Evolutionary conservation across 768 basidiomycete genomes (phyloP), one percentile per base, ranked within the genome.

Genomic region (Boletus rubescentipes): DNA sequence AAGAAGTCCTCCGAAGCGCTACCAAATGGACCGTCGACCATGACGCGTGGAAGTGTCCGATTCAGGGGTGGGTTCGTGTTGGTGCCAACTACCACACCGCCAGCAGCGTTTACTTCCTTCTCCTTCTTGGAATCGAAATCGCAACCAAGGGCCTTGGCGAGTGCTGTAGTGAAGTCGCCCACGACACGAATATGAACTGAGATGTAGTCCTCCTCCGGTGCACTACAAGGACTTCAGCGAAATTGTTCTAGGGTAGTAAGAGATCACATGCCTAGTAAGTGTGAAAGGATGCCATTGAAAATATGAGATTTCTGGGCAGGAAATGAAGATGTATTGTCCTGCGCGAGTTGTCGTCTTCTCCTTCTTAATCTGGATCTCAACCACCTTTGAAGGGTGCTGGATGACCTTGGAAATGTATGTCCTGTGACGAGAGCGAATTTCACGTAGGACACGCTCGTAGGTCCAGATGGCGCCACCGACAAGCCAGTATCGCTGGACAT

Each of bases 211-310:
- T 97, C 94, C 67, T 97, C 93, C 1, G 94, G 95, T 0, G 95
- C 93, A 61, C 89, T 91, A 53, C 8, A 53, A 44, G 21, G 16
- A 29, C 18, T 29, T 50, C 12, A 54, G 49, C 41, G 12, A n/a
- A 36, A 30, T 20, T 9, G 16, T 8, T 23, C 18, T 4, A 26
- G 11, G 10, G 14, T 2, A n/a, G 32, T 34, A n/a, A 30, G 46
- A 36, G 44, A 46, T 36, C 31, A 60, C 57, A 52, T 44, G n/a
- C 86, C 86, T 88, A 32, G 93, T 96, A 55, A 97, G 82, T 15
- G 94, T 96, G 79, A 97, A 97, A 9, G 94, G 93, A 66, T 98
- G 95, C 90, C 93, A 98, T 68, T 97, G 93, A 79, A 89, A 95
- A 75, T 93, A 96, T 18, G 89, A 92, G 42, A 98, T 77, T 71